Evolutionary conservation across 2,329 filamentous ascomycete genomes (phyloP), one percentile per base, ranked within the genome.

Genomic region (Penicillium brevicompactum): DNA sequence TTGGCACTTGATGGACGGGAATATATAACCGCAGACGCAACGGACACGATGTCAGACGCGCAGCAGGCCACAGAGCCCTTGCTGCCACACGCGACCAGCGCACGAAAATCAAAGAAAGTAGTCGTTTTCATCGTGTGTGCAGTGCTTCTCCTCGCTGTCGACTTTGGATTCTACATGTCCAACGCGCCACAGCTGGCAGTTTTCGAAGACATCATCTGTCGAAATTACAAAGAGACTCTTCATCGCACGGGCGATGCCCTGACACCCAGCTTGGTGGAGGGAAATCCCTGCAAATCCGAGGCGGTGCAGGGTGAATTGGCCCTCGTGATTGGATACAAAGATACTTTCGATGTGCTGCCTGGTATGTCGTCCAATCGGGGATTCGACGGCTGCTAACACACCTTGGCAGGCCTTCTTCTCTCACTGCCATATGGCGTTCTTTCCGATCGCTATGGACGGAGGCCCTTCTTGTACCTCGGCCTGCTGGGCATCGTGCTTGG

Each of bases 221-320:
- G 53, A 18, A 61, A 67, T 10, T 60, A 67, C 42, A 58, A 61
- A 10, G 22, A 53, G 4, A n/a, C 51, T 41, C 57, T 55, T 1
- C 51, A 53, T 9, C 32, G 51, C 21, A 21, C 21, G 5, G 22
- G 22, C 2, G 53, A 59, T 24, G 18, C 18, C 5, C 6, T 41
- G 2, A 55, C 49, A 7, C 18, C 27, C 10, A 22, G 21, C 9
- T 41, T 37, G 3, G 18, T 45, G 14, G 43, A 24, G 16, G 10
- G 11, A 16, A 49, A 65, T 32, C 60, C 56, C 13, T 72, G 70
- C 44, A 71, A 72, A 60, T 65, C 68, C 5, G 68, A 68, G 22
- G 51, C 53, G 13, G 67, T 72, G 13, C 70, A 72, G 45, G 65
- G 58, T 14, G 68, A 72, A 47, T 44, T 71, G 42, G 70, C 69